Conservation (phyloP, 2,329 filamentous ascomycete genomes). For the Zasmidium angulare region DNA sequence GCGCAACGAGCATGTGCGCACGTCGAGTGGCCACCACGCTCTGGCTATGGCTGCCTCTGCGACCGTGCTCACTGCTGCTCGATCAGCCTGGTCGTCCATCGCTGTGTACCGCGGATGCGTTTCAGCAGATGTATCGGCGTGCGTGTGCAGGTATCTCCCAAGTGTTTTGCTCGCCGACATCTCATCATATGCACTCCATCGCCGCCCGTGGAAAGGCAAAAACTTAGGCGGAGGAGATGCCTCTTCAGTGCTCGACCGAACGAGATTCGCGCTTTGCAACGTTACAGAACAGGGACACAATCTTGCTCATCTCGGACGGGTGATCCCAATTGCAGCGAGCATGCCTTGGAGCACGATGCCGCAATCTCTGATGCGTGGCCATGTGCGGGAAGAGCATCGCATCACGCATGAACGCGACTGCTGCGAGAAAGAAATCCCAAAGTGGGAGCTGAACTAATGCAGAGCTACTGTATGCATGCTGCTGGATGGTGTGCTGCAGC, state of each 20-base stretch:
- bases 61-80: constrained; percentile 11
- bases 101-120: constrained; percentile 9
- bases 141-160: background rate
- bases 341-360: constrained; percentile 16
- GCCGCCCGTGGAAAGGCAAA: constrained; percentile 4
- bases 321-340: constrained; percentile 19
- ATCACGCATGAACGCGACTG: constrained; percentile 20
- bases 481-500: constrained; percentile 24
- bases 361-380: constrained; percentile 16
- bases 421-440: constrained; percentile 16
- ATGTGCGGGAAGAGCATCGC: constrained; percentile 11
- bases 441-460: constrained; percentile 21
- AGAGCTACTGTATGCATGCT: constrained; percentile 28
- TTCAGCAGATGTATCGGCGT: constrained; percentile 12
- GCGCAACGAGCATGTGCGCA: constrained; percentile 9
- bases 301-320: constrained; percentile 13
- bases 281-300: constrained; percentile 13
- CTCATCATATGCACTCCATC: constrained; percentile 7
- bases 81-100: constrained; percentile 1
- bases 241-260: constrained; percentile 16
- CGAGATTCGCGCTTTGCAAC: constrained; percentile 17
- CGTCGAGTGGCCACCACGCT: constrained; percentile 20
- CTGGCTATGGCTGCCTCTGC: constrained; percentile 14
- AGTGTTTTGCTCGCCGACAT: background rate
- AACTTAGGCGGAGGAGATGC: constrained; percentile 22